Conservation (phyloP, 805 yeast genomes). For the Millerozyma miso region DNA sequence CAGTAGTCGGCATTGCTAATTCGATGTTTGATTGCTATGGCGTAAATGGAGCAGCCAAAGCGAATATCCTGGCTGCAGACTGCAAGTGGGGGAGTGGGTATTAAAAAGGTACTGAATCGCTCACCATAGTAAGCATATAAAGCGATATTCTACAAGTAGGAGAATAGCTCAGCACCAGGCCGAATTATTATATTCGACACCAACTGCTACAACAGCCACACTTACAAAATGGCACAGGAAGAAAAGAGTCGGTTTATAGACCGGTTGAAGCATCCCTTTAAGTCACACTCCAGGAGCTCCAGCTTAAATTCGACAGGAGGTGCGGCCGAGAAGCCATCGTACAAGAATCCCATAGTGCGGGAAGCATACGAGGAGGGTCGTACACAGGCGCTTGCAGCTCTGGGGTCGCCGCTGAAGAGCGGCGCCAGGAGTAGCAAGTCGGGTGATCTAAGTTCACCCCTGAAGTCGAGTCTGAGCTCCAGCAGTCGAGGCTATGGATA, state of each 20-base stretch:
- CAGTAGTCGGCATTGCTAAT: too few relatives aligned
- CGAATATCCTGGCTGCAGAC: too few relatives aligned
- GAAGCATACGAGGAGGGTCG: not conserved
- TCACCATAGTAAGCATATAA: too few relatives aligned
- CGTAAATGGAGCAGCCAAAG: not conserved
- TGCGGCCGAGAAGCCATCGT: not conserved
- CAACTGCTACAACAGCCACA: not conserved
- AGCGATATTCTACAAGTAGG: too few relatives aligned
- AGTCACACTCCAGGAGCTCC: constrained; percentile 4
- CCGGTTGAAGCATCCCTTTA: constrained; percentile 22
- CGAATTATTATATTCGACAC: too few relatives aligned
- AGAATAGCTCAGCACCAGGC: too few relatives aligned
- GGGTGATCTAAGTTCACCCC: not conserved
- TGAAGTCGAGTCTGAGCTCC: not conserved
- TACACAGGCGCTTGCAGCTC: not conserved
- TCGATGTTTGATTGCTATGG: not conserved
- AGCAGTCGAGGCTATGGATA: not conserved
- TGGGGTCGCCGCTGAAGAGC: not conserved
- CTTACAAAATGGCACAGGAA: constrained; percentile 8
- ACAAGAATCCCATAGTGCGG: not conserved
- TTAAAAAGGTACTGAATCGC: too few relatives aligned
- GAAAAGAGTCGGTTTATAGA: constrained; percentile 16
- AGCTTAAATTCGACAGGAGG: not conserved
- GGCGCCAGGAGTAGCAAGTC: not conserved
- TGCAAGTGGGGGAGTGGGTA: too few relatives aligned